These are phyloP conservation scores for Solanum infundibuliforme DNA, from an alignment of 257 asterid genomes.

Conservation along the genomic window DNA sequence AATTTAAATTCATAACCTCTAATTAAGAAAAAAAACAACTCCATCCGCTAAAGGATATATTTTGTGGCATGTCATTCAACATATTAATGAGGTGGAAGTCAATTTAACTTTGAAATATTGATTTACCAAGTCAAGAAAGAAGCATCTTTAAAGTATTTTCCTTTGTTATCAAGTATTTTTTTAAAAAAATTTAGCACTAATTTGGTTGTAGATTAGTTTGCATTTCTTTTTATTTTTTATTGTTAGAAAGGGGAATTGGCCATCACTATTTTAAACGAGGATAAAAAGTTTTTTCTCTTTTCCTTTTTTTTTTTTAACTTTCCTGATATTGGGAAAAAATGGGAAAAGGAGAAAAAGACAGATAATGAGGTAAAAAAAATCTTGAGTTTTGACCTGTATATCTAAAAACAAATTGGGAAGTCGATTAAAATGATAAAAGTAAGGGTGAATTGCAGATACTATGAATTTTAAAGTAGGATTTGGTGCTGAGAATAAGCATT, in stretches of 20 bases:
- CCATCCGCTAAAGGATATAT: too few relatives aligned
- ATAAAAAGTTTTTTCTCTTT: neutral
- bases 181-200: too few relatives aligned
- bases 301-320: neutral
- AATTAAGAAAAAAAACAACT: too few relatives aligned
- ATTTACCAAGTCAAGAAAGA: neutral
- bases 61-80: neutral
- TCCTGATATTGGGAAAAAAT: neutral
- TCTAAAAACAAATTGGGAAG: neutral
- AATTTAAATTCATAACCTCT: too few relatives aligned
- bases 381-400: neutral
- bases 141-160: neutral
- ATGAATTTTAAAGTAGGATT: constrained; percentile 16
- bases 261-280: neutral
- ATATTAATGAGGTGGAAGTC: neutral
- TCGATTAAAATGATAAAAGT: neutral
- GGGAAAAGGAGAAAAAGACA: neutral
- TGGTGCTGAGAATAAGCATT: constrained; percentile 27
- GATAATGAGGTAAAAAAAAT: neutral
- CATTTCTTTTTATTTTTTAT: neutral
- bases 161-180: neutral
- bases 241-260: neutral
- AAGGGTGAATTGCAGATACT: neutral
- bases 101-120: neutral
- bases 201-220: neutral